Base-by-base conservation (phyloP, 2,329 filamentous ascomycete species). In the Pseudocercospora musae region DNA sequence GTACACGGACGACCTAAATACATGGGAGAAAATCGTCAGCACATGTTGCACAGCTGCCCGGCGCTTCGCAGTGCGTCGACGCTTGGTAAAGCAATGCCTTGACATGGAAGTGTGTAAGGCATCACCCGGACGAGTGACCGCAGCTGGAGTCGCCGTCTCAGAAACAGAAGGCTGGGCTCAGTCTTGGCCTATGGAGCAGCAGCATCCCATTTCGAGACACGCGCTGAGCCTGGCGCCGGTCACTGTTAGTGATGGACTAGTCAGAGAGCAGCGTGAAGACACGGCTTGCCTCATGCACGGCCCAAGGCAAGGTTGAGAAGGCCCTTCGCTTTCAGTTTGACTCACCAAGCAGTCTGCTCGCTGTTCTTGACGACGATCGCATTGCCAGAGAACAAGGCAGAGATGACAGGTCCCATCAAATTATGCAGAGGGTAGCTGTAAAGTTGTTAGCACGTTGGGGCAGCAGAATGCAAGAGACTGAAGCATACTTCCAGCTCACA, bases 341-440 rank as follows among this genome's bases (percentile, higher is more conserved):
- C 95, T 40, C 37, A 40, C 37, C 95, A 99, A 58, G 93, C 94
- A 0, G 94, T 98, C 76, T 94, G 91, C 78, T 99, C 95, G 56
- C 92, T 96, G 53, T 90, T 91, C 79, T 99, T 99, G 76, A 98
- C 89, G 46, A 99, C 82, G 68, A 98, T 89, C 57, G 87, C 91
- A 74, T 98, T 97, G 52, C 95, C 95, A 13, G 93, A 84, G 75
- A 98, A 98, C 56, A 98, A 84, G 15, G 91, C 88, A 68, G 91
- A 93, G 74, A 98, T 96, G 68, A 97, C 85, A 13, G 94, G 95
- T 0, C 91, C 92, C n/a, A 98, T 86, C 66, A 98, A 82, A 78
- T 99, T 99, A 80, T 99, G 95, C 77, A 98, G 96, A 11, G 73
- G 73, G 52, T 75, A 74, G 52, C 70, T 71, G 33, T 25, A 54